phyloP scores from a whole-genome alignment of 768 basidiomycete species.

The Strobilomyces echinocephalus region DNA sequence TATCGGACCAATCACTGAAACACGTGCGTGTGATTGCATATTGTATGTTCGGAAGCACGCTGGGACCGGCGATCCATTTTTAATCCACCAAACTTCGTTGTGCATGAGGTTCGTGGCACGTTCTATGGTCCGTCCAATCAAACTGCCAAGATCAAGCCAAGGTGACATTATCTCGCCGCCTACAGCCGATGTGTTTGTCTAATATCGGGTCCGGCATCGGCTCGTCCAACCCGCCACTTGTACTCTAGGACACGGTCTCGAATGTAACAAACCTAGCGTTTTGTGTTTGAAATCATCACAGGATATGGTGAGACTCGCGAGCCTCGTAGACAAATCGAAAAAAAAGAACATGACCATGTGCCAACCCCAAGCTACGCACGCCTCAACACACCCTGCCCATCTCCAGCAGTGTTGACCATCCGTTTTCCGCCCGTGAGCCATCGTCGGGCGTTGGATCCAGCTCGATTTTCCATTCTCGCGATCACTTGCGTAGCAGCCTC shows the following conservation, averaged over 20 bases:
- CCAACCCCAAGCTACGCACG: background rate
- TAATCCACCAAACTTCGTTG: too few relatives aligned
- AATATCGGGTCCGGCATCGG: too few relatives aligned
- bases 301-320: background rate
- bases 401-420: background rate
- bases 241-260: background rate
- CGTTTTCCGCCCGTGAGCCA: conserved; percentile 3
- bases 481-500: conserved; percentile 21
- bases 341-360: background rate
- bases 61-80: background rate
- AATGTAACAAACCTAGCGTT: background rate
- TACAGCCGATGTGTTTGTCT: background rate
- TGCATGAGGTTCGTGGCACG: too few relatives aligned
- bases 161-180: background rate
- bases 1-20: background rate
- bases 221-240: background rate
- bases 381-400: conserved; percentile 5
- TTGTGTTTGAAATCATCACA: background rate
- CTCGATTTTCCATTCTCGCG: conserved; percentile 22
- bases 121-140: background rate
- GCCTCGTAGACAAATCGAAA: conserved; percentile 20
- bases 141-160: background rate
- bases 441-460: conserved; percentile 4
- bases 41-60: background rate
- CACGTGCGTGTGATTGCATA: background rate